phyloP scores from a whole-genome alignment of 106 monocot genomes.

The Dendrobium nobile region DNA sequence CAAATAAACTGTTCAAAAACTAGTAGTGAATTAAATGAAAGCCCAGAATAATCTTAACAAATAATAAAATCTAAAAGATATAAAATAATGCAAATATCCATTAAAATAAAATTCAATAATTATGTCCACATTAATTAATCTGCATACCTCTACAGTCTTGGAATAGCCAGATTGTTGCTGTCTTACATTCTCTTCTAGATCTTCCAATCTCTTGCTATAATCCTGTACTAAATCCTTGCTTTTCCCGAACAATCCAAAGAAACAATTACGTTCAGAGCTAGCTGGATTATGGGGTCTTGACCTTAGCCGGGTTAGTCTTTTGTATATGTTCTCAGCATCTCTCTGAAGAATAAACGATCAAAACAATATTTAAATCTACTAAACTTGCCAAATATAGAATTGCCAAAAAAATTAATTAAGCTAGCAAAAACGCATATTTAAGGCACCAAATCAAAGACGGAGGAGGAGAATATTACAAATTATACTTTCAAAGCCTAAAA shows the following conservation, averaged over 20 bases:
- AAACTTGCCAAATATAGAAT: neutral
- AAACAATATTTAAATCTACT: neutral
- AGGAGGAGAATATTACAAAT: neutral
- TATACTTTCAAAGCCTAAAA: neutral
- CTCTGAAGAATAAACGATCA: slow-evolving; percentile 24
- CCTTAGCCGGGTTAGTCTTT: slow-evolving; percentile 47
- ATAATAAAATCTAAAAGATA: neutral
- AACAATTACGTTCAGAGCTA: slow-evolving; percentile 20
- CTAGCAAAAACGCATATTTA: neutral
- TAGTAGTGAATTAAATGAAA: neutral
- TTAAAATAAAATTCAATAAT: neutral
- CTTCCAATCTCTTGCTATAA: slow-evolving; percentile 61
- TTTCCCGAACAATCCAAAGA: slow-evolving; percentile 45
- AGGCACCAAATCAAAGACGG: neutral
- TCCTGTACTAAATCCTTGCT: slow-evolving; percentile 30
- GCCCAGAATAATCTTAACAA: neutral
- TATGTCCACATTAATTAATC: neutral
- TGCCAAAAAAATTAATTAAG: neutral
- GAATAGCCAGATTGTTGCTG: slow-evolving; percentile 55
- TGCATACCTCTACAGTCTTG: slow-evolving; percentile 33
- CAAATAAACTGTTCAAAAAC: neutral
- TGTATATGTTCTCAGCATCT: slow-evolving; percentile 59
- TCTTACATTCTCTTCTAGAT: slow-evolving; percentile 78
- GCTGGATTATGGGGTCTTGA: slow-evolving; percentile 27
- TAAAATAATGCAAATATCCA: neutral